Evolutionary conservation across 129 eudicot species (phyloP), one percentile per base, ranked within the genome.

Genomic region (Pseudognaphalium luteoalbum): DNA sequence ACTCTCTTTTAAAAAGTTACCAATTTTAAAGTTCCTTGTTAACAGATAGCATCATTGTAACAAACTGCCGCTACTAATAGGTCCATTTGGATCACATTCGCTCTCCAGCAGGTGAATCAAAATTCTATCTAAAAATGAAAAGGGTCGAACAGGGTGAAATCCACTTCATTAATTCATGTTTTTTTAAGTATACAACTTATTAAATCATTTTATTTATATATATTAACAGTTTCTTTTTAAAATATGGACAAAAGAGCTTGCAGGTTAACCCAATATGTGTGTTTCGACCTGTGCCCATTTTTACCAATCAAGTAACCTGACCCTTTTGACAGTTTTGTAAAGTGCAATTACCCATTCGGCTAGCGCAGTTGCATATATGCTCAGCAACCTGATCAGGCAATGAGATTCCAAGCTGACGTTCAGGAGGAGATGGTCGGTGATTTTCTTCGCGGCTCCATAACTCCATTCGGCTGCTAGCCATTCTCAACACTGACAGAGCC

Each of bases 381-480:
- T 87, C 92, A 16, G 90, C 88, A 66, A 85, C 73, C 80, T 81
- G 85, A 81, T 90, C 88, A 0, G 85, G 19, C 74, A 85, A 83
- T 29, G 90, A 83, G 28, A 66, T 47, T 76, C 82, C 89, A 44
- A 83, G 78, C 50, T 78, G 37, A 70, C 60, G 82, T 62, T 78
- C 56, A 70, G 77, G 82, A 54, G 84, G 54, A 80, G 61, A 50
- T 32, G 77, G 47, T 22, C 67, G 85, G 54, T 75, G 80, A 51
- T 85, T 85, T 84, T 76, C 85, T 42, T 85, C 92, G 14, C 84
- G 90, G 44, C 79, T 78, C 88, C 87, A 87, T 67, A 75, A 66
- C 71, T 89, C 96, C 89, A 87, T 87, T 60, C 96, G 78, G 37
- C 75, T 76, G 75, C 96, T 89, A 54, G 88, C 80, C 83, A 67